Base-by-base conservation (phyloP, 2,329 filamentous ascomycete genomes). In the Teratosphaeria gauchensis region DNA sequence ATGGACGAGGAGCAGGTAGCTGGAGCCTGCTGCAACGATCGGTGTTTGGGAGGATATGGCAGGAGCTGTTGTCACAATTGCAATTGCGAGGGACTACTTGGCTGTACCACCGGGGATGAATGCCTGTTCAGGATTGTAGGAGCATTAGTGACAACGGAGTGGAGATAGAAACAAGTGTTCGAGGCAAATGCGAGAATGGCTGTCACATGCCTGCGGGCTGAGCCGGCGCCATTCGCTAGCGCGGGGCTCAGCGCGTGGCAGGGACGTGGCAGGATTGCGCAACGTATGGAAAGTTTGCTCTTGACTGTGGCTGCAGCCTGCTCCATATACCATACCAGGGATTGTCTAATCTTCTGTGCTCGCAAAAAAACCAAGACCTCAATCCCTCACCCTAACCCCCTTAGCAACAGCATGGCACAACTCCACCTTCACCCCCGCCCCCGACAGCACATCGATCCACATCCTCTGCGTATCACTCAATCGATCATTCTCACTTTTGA, bases 381-480 rank as follows among this genome's bases (percentile, higher is more conserved):
- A 46, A 11, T 46, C 42, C 42, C 42, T 16, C 14, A 46, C 42
- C n/a, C 42, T 46, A 4, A 84, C 78, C 68, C 85, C 82, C 64
- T 73, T 78, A 6, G 84, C 83, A 64, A 84, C 78, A 28, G 83
- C 84, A 73, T 84, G 81, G 64, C 83, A 95, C 63, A 97, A 78
- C 66, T 95, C 92, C 31, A 97, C 92, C 65, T 81, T 83, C 46
- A 97, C 82, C 2, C 94, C 92, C 1, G 92, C 91, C 1, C 87
- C 86, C 7, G 86, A 87, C 56, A 99, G 80, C 7, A 96, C 90
- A 78, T 97, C 90, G 68, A 97, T 96, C 94, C 94, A 99, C 65
- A 99, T 80, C 66, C 94, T 80, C 76, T 99, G 94, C 19, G 92
- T 95, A 77, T 99, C 94, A 74, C 92, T 97, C 68, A 99, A 77